These are phyloP conservation scores for Populus hybrid DNA, from an alignment of 441 rosid genomes.

Conservation along the genomic window DNA sequence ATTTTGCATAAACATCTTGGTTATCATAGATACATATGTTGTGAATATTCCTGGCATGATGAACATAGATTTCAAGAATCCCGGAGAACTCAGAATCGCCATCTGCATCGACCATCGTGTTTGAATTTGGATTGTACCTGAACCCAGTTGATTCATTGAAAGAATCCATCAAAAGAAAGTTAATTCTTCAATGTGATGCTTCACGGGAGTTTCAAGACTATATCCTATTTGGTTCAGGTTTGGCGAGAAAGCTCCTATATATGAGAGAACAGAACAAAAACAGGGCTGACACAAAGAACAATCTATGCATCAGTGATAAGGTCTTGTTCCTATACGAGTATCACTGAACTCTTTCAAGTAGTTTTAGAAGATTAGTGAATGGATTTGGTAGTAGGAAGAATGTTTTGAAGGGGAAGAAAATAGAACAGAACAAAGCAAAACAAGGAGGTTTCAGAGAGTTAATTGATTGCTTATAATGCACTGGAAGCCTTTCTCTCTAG, in stretches of 20 bases:
- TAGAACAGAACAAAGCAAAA: neutral
- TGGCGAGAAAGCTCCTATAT: neutral
- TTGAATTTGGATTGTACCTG: constrained; percentile 34
- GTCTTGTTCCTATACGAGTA: neutral
- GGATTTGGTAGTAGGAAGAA: neutral
- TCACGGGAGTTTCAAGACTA: neutral
- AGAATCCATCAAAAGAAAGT: constrained; percentile 44
- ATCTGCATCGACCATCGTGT: constrained; percentile 29
- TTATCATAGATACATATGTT: constrained; percentile 92
- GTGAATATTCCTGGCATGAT: constrained; percentile 91
- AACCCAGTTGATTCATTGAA: constrained; percentile 45
- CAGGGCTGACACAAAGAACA: constrained; percentile 6
- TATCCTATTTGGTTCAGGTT: neutral
- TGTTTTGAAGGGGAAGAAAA: neutral
- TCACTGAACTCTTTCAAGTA: neutral
- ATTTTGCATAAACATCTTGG: constrained; percentile 92
- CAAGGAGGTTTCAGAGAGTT: constrained; percentile 6
- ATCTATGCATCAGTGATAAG: constrained; percentile 13
- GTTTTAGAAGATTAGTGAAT: neutral
- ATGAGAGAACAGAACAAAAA: constrained; percentile 1
- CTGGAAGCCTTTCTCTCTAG: constrained; percentile 14
- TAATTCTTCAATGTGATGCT: neutral
- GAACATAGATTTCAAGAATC: constrained; percentile 71
- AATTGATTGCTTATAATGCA: constrained; percentile 9
- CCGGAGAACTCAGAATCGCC: constrained; percentile 50